Evolutionary conservation across 305 asterid genomes (phyloP).

Genomic region (Plantago lanceolata): DNA sequence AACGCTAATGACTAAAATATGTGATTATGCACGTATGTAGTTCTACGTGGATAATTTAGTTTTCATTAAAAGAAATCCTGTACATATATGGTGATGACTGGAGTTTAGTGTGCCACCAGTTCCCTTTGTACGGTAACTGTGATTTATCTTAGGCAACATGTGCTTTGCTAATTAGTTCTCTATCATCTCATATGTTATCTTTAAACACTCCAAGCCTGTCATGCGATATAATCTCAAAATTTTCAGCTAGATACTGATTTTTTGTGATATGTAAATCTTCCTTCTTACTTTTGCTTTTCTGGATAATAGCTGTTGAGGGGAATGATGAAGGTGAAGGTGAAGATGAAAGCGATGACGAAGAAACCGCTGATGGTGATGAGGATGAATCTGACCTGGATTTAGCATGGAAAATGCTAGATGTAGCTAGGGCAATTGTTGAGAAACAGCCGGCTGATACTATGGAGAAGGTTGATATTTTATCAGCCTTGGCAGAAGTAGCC

Average conservation of each 20-base stretch:
- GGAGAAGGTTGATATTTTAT: conserved; percentile 85
- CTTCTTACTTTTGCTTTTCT: not conserved
- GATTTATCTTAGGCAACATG: not conserved
- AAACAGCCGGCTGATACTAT: conserved; percentile 61
- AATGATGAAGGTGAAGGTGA: conserved; percentile 44
- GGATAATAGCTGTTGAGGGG: conserved; percentile 34
- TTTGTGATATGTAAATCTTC: not conserved
- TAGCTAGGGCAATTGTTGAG: conserved; percentile 87
- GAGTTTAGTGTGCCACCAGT: not conserved
- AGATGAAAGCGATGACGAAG: conserved; percentile 56
- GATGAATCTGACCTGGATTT: conserved; percentile 94
- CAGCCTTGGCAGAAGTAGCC: conserved; percentile 90
- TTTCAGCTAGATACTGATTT: not conserved
- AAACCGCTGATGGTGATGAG: conserved; percentile 69
- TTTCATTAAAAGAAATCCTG: too few relatives aligned
- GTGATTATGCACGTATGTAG: too few relatives aligned
- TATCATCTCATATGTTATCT: not conserved
- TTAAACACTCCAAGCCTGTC: not conserved
- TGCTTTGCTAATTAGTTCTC: not conserved
- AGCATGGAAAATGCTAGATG: conserved; percentile 95
- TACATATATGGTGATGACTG: too few relatives aligned
- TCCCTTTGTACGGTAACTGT: not conserved
- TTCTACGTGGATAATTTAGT: too few relatives aligned
- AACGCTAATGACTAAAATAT: too few relatives aligned
- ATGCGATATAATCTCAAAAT: not conserved